These are phyloP conservation scores for Verticillium klebahnii DNA, from an alignment of 2,329 filamentous ascomycete species.

Conservation along the genomic window DNA sequence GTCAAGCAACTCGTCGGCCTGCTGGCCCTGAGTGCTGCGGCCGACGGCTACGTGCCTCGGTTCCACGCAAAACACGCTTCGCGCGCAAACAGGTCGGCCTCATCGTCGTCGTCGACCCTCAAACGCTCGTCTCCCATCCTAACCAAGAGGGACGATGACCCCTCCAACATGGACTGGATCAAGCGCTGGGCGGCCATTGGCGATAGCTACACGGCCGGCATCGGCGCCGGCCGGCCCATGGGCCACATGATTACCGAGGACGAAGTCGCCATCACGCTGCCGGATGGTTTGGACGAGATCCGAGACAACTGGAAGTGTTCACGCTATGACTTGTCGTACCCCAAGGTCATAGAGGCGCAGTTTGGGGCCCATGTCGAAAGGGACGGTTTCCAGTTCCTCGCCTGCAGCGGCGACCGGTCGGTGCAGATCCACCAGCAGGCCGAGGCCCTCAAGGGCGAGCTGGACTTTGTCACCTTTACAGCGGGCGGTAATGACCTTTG, in stretches of 20 bases:
- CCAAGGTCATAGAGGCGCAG: too few species aligned
- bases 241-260: background rate
- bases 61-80: too few species aligned
- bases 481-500: conserved; percentile 33
- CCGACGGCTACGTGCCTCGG: too few species aligned
- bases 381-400: conserved; percentile 21
- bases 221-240: conserved; percentile 14
- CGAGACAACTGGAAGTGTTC: too few species aligned
- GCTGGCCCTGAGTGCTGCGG: too few species aligned
- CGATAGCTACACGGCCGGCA: conserved; percentile 32
- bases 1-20: too few species aligned
- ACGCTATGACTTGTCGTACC: too few species aligned
- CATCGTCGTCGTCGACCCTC: too few species aligned
- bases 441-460: conserved; percentile 15
- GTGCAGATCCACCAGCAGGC: conserved; percentile 21
- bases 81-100: too few species aligned
- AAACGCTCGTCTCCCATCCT: too few species aligned
- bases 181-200: conserved; percentile 28
- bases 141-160: background rate
- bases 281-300: too few species aligned
- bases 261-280: too few species aligned
- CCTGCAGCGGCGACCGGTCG: conserved; percentile 21
- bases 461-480: conserved; percentile 30
- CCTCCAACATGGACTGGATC: conserved; percentile 19
- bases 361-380: conserved; percentile 4